Evolutionary conservation across 2,329 filamentous ascomycete genomes (phyloP).

Genomic region (Paracoccidioides lutzii): DNA sequence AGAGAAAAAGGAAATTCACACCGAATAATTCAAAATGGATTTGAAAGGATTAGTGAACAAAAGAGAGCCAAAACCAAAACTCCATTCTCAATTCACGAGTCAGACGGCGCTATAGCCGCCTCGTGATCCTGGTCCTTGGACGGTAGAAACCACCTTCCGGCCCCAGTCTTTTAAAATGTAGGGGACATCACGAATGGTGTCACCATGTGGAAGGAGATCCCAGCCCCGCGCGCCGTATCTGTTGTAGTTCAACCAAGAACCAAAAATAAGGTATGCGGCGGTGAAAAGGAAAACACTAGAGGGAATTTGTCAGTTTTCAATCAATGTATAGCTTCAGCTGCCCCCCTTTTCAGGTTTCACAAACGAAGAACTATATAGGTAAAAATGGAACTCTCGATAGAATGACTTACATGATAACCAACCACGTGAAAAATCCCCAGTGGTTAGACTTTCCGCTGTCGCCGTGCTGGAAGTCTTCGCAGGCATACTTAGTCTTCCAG

Average conservation of each 20-base stretch:
- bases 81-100: conserved; percentile 11
- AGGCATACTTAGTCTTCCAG: conserved; percentile 82
- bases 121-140: conserved; percentile 70
- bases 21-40: neutral
- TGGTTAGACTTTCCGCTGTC: conserved; percentile 36
- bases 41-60: neutral
- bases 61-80: neutral
- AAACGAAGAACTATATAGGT: neutral
- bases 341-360: no score
- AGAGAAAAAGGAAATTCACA: neutral
- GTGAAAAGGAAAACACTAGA: conserved; percentile 67
- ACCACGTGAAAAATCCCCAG: conserved; percentile 98
- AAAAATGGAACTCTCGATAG: neutral
- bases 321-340: neutral
- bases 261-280: conserved; percentile 89
- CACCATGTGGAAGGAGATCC: conserved; percentile 86
- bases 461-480: conserved; percentile 46
- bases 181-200: conserved; percentile 81
- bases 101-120: conserved; percentile 92
- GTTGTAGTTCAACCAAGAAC: conserved; percentile 98
- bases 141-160: conserved; percentile 63
- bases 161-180: conserved; percentile 86
- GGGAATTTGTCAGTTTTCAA: conserved; percentile 14
- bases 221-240: conserved; percentile 88
- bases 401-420: conserved; percentile 68